Conservation (phyloP, 169 alveolate genomes). For the Cryptosporidium sp. region DNA sequence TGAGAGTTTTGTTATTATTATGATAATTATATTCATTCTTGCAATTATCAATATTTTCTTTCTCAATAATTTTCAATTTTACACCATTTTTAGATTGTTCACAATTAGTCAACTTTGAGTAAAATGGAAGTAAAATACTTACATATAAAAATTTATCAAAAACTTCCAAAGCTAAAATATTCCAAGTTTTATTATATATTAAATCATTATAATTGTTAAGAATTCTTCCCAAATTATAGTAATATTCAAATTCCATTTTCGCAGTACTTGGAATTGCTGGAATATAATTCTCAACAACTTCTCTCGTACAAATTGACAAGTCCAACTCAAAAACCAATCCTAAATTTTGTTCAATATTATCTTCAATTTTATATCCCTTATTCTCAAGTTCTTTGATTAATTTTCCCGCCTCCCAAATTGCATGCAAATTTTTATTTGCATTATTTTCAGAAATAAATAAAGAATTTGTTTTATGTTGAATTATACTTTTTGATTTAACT, state of each 20-base stretch:
- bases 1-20: neutral
- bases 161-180: constrained; percentile 8
- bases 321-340: neutral
- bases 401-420: constrained; percentile 31
- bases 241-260: constrained; percentile 27
- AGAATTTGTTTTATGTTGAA: constrained; percentile 8
- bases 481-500: neutral
- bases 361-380: constrained; percentile 1
- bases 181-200: constrained; percentile 21
- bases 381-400: constrained; percentile 9
- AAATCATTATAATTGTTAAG: constrained; percentile 2
- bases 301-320: neutral
- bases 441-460: neutral
- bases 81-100: neutral
- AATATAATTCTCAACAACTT: constrained; percentile 15
- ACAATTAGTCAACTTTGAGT: neutral
- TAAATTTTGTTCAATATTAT: neutral
- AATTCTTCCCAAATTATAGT: constrained; percentile 6
- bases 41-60: neutral
- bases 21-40: neutral
- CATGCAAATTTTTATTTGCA: neutral
- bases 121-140: constrained; percentile 2
- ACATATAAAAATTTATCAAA: constrained; percentile 24
- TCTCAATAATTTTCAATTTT: neutral
- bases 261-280: neutral